Evolutionary conservation across 2,329 filamentous ascomycete genomes (phyloP), one percentile per base, ranked within the genome.

Genomic region (Monosporascus sp.): DNA sequence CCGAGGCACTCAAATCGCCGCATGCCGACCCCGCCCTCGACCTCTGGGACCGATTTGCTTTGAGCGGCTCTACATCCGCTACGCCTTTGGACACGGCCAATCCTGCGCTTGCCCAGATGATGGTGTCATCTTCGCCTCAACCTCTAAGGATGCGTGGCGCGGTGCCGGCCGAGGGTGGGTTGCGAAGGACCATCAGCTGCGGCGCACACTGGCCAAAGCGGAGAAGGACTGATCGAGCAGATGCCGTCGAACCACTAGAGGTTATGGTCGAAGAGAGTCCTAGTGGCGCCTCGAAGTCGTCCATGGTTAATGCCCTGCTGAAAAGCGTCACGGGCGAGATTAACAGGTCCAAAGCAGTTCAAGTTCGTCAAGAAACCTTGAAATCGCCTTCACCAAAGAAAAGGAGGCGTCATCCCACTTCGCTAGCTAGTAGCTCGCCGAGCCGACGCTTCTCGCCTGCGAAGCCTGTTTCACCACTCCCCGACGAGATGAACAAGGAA

Each of bases 41-140:
- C 58, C 71, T 92, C 2, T 93, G 89, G 89, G 88, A 88, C 61
- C 84, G 87, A 50, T 91, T 90, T 65, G 81, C 87, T 38, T 70
- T 83, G 51, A 72, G 76, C 63, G 73, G 78, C 57, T 69, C 71
- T 51, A 66, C 74, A 16, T 69, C 77, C 56, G 60, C 71, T 50
- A 69, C 71, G 45, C 66, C 71, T 7, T 68, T 72, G 1, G 80
- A 80, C 20, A 69, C 77, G 44, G 69, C 74, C 43, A 84, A 83
- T 60, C 82, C 82, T 40, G 73, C 79, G 17, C 74, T 90, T 24
- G 81, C 83, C 48, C 82, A 88, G 52, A 73, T 90, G 26, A 83
- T 88, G 73, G 77, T 85, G 2, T 88, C 86, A 0, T 90, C 86
- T 5, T 90, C 87, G 3, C 86, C 87, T 50, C 84, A 85, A 34